Evolutionary conservation across 2,329 filamentous ascomycete species (phyloP), one percentile per base, ranked within the genome.

Genomic region (Cytospora piceicola): DNA sequence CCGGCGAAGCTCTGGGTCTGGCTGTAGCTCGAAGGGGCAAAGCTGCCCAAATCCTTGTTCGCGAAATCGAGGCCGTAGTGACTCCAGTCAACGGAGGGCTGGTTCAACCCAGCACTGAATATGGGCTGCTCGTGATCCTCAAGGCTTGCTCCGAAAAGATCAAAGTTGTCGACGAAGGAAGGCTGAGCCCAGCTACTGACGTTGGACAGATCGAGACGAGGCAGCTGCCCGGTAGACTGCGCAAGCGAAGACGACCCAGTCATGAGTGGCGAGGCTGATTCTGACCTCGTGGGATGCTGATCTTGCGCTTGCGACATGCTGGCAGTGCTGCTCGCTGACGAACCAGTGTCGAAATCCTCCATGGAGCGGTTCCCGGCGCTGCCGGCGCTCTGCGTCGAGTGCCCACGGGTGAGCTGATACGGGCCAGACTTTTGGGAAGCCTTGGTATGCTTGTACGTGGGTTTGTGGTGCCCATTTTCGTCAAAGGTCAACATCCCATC

Each of bases 391-490:
- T 85, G 82, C 69, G 85, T 79, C 24, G 85, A 85, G 75, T 86
- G 85, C 69, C 84, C 83, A 65, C 86, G 82, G 72, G 79, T 84
- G 52, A 88, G 80, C 66, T 84, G 82, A 70, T 90, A 90, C 24
- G 88, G 86, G 36, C 85, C 85, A 70, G 81, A 84, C 74, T 88
- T 88, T 70, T 88, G 86, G 34, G 85, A 82, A 36, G 83, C 82
- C 69, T 85, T 85, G 71, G 83, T 81, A 75, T 85, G 85, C 77
- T 88, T 88, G 73, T 86, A 82, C 15, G 82, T 79, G 20, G 87
- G 84, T 72, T 87, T 89, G 78, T 88, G 87, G 71, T 89, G 85
- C 59, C 87, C 87, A 71, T 88, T 84, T 70, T 87, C 82, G 72
- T 90, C 87, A 70, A 88, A 86, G 57, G 82, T 82, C 63, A 89